Evolutionary conservation across 129 eudicot species (phyloP).

Genomic region (Tagetes patula): DNA sequence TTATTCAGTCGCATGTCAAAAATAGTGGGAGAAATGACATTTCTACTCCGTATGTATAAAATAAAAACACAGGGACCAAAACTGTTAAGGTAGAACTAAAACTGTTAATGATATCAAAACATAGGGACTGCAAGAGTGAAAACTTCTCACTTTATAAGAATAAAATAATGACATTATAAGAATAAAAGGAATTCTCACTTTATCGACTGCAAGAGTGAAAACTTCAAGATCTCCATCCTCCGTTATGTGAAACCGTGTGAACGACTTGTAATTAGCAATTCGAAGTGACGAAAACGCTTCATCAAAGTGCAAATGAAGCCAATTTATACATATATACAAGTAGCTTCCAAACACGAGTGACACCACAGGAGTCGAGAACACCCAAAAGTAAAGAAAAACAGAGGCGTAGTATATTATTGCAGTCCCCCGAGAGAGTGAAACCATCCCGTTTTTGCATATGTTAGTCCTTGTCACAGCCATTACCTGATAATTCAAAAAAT

Average conservation of each 20-base stretch:
- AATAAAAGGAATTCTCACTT: constrained; percentile 42
- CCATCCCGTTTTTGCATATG: constrained; percentile 86
- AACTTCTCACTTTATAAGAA: no score
- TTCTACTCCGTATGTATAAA: no score
- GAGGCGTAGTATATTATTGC: constrained; percentile 88
- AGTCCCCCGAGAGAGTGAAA: constrained; percentile 79
- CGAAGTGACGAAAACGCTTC: constrained; percentile 97
- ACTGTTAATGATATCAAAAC: no score
- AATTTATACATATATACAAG: constrained; percentile 87
- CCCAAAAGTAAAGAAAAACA: constrained; percentile 93
- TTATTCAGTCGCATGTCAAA: no score
- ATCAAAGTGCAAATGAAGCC: constrained; percentile 95
- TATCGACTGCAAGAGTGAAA: constrained; percentile 92
- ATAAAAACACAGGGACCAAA: no score
- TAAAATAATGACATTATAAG: no score
- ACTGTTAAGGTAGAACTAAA: no score
- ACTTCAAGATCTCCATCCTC: constrained; percentile 79
- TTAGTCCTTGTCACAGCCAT: constrained; percentile 92
- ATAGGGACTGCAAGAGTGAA: no score
- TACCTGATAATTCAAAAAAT: constrained; percentile 39
- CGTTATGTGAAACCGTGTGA: constrained; percentile 86
- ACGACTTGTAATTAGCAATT: constrained; percentile 93
- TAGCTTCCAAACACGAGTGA: constrained; percentile 96
- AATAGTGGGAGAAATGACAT: no score
- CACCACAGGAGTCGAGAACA: constrained; percentile 95